Base-by-base conservation (phyloP, 306 rosid genomes). In the Fagus sylvatica region DNA sequence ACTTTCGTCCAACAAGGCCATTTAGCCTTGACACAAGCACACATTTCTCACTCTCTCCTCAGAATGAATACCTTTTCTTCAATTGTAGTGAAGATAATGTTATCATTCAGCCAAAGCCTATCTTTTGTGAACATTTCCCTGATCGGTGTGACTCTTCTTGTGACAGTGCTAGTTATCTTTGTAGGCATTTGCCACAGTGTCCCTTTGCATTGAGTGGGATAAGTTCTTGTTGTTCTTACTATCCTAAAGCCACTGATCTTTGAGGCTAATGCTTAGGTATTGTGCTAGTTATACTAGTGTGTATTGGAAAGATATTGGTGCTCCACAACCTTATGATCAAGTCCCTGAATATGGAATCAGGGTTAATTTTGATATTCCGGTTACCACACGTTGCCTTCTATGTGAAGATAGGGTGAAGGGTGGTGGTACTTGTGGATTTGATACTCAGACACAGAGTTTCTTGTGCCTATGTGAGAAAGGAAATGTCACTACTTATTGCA, bases 381-480 rank as follows among this genome's bases (percentile, higher is more conserved):
- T 93, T 1, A 95, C 97, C 1, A 88, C 91, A 0, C 76, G 77
- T 5, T 95, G 99, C 83, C 97, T 95, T 76, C 96, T 82, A 77
- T 95, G 98, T 49, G 91, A 92, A 67, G 98, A 95, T 71, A 86
- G 86, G 4, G 30, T 80, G 77, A 95, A 91, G 57, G 98, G 98
- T 6, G 94, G 90, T 7, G 98, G 98, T 0, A 88, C 88, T 19
- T 95, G 98, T 77, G 99, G 99, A 41, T 95, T 89, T 79, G 90
- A 91, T 34, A 83, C 88, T 0, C 41, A 55, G 16, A 79, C 77
- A 0, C 91, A 87, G 70, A 85, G 67, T 60, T 95, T 95, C 82
- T 9, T 81, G 87, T 95, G 99, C 75, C 83, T 91, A 0, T 95
- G 98, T 77, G 90, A 71, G 43, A 83, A 80, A 42, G 88, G 90